A percentile compares a stretch with the other conserved stretches of the same genome.
Evolutionary conservation across 768 basidiomycete genomes (phyloP).

Genomic region (Boletus pseudo-olivaceus): DNA sequence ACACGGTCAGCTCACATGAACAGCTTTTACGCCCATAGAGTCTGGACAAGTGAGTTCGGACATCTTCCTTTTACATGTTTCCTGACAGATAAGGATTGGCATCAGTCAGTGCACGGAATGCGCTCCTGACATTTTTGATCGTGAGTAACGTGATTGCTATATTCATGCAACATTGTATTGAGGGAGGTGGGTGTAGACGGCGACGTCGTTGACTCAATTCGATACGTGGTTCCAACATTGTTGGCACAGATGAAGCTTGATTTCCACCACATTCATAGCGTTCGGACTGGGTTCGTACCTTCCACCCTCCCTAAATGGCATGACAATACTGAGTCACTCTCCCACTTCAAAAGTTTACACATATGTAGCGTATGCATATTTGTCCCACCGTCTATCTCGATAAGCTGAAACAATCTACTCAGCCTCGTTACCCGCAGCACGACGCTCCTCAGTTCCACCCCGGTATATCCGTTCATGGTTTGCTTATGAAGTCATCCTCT

Average conservation of each 20-base stretch:
- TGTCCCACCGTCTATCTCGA: no score
- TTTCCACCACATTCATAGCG: not conserved
- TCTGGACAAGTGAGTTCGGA: no score
- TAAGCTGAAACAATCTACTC: not conserved
- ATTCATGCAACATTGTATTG: not conserved
- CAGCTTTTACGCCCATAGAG: no score
- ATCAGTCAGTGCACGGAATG: no score
- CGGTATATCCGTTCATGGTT: not conserved
- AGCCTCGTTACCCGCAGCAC: not conserved
- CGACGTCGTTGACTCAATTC: not conserved
- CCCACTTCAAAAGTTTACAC: not conserved
- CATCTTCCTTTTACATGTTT: no score
- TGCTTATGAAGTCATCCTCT: not conserved
- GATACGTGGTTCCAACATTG: no score
- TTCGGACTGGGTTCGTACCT: constrained; percentile 4
- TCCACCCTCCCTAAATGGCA: not conserved
- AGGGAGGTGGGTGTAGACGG: not conserved
- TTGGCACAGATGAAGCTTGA: not conserved
- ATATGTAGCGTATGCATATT: not conserved
- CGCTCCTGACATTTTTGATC: no score
- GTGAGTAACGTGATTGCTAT: not conserved
- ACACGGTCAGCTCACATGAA: not conserved
- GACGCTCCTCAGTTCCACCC: not conserved
- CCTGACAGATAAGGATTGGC: not conserved
- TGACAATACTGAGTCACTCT: not conserved